These are phyloP conservation scores for Globisporangium yorkense DNA, from an alignment of 352 stramenopile genomes.

Conservation along the genomic window DNA sequence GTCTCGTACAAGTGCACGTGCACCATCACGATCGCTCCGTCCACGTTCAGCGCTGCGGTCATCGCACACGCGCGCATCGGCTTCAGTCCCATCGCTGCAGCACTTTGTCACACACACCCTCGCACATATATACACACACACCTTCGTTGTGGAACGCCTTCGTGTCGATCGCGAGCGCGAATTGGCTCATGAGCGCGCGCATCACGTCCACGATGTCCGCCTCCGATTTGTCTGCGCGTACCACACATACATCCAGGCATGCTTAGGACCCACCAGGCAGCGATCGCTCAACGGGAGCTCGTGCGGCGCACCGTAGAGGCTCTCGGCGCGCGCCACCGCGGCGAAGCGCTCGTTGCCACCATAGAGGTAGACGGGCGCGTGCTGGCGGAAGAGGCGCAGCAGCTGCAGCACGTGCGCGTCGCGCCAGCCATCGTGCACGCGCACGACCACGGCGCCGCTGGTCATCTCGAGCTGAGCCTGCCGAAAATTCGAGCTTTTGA, in stretches of 20 bases:
- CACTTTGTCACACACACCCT: background rate
- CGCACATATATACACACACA: constrained; percentile 8
- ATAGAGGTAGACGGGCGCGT: constrained; percentile 64
- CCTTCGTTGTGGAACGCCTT: constrained; percentile 64
- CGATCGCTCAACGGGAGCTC: too few relatives aligned
- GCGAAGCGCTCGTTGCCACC: constrained; percentile 36
- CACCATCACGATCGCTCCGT: constrained; percentile 36
- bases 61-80: background rate
- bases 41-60: constrained; percentile 22
- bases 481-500: background rate
- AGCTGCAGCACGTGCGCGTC: constrained; percentile 46
- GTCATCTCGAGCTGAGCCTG: background rate
- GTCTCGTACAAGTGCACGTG: constrained; percentile 74
- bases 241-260: background rate
- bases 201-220: constrained; percentile 39
- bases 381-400: constrained; percentile 40
- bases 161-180: constrained; percentile 53
- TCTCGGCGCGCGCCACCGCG: background rate
- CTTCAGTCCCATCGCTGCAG: too few relatives aligned
- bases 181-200: constrained; percentile 48
- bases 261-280: too few relatives aligned
- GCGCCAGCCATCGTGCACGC: constrained; percentile 34
- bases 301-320: background rate
- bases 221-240: constrained; percentile 26
- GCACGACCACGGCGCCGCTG: constrained; percentile 9